phyloP scores from a whole-genome alignment of 495 filamentous ascomycete genomes.

The Aspergillus nidulans region DNA sequence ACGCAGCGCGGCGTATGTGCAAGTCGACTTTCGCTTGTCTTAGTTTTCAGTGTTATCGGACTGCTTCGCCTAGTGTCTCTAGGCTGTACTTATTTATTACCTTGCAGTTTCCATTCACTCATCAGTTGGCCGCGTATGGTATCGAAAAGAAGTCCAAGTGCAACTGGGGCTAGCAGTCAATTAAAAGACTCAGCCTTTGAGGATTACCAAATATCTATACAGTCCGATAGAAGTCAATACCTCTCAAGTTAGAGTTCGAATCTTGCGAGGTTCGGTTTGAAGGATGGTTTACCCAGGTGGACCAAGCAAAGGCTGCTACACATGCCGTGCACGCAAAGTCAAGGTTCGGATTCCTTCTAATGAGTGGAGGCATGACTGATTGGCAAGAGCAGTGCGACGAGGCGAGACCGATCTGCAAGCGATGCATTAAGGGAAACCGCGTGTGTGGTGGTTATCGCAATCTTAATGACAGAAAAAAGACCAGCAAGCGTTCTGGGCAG shows the following conservation, averaged over 20 bases:
- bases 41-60: neutral
- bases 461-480: neutral
- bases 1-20: too few relatives aligned
- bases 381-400: conserved; percentile 2
- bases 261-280: neutral
- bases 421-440: conserved; percentile 4
- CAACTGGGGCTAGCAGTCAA: too few relatives aligned
- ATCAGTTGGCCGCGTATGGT: too few relatives aligned
- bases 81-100: neutral
- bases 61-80: neutral
- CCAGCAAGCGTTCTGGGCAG: neutral
- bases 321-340: conserved; percentile 10
- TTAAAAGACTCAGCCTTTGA: neutral
- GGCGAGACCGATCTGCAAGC: neutral
- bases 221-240: neutral
- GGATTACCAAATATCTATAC: neutral
- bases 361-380: neutral
- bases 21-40: neutral
- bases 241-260: neutral
- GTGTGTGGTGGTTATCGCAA: conserved; percentile 6
- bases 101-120: neutral
- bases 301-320: conserved; percentile 5
- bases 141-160: neutral
- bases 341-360: neutral
- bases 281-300: conserved; percentile 10